phyloP scores from a whole-genome alignment of 2,329 filamentous ascomycete species.

The Aspergillus bombycis region DNA sequence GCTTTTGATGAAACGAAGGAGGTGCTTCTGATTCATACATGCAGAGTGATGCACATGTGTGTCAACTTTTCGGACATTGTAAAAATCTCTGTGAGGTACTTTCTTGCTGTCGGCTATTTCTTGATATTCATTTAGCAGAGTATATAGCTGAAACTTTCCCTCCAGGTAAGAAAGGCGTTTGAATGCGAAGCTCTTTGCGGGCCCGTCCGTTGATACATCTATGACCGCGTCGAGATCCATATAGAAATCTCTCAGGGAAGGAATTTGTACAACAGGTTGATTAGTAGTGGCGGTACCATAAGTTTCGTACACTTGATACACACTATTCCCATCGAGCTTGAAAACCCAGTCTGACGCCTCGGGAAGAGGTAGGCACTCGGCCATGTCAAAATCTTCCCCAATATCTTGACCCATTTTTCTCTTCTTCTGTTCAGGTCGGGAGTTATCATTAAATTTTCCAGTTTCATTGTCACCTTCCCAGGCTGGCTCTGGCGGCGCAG shows the following conservation, averaged over 20 bases:
- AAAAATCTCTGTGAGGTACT: conserved; percentile 97
- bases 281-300: conserved; percentile 63
- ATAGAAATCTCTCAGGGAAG: conserved; percentile 92
- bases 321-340: conserved; percentile 77
- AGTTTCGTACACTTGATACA: conserved; percentile 89
- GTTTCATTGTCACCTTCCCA: conserved; percentile 69
- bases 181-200: conserved; percentile 96
- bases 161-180: conserved; percentile 92
- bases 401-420: conserved; percentile 89
- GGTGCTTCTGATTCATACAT: conserved; percentile 99
- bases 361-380: conserved; percentile 76
- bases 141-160: conserved; percentile 94
- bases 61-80: conserved; percentile 98
- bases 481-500: conserved; percentile 84
- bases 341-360: conserved; percentile 72
- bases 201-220: conserved; percentile 89
- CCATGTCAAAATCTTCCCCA: conserved; percentile 86
- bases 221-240: conserved; percentile 88
- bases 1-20: conserved; percentile 97
- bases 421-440: conserved; percentile 58
- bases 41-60: conserved; percentile 99
- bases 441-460: conserved; percentile 34
- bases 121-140: conserved; percentile 92
- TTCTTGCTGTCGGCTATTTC: conserved; percentile 98
- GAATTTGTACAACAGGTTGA: conserved; percentile 77